Base-by-base conservation (phyloP, 1,284 basidiomycete genomes). In the Trichosporon sp. region DNA sequence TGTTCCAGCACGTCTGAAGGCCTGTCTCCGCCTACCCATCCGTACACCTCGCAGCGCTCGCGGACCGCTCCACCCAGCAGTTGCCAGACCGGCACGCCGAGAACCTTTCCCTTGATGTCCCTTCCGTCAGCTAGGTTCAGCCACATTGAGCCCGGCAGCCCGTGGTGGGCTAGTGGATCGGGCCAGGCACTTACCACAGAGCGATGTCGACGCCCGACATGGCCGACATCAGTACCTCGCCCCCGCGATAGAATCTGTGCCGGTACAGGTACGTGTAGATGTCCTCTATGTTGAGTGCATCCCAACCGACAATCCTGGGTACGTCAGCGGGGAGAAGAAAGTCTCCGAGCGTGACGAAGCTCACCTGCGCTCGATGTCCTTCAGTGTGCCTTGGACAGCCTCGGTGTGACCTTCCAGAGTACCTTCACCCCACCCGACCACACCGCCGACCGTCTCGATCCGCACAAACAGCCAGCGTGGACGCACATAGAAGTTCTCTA, bases 41-140 rank as follows among this genome's bases (percentile, higher is more conserved):
- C 80, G 67, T 81, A 80, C 27, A 81, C 79, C 57, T 76, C 73
- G 59, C 70, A 73, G 40, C 70, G 60, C 61, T 79, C 78, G 57
- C 78, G 71, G 56, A 90, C 87, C 72, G 87, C 88, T 11, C 88
- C 89, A 9, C 89, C 89, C 2, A 90, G 83, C 2, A 91, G 81
- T 75, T 88, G 86, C 85, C 86, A 89, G 7, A 91, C 80, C 0
- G 89, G 89, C 1, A 90, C 88, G 27, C 87, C 87, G 9, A 90
- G 83, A 31, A 85, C 86, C 79, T 89, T 90, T 31, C 89, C 89
- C 73, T 90, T 90, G 81, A 91, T 88, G 73, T 90, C 89, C 89
- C 71, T 65, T 21, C 19, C 6, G 52, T 58, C 44, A 65, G 63
- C 37, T 83, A 0, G 86, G 86, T 23, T 25, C 37, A 23, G 9